A percentile compares a stretch with the other conserved stretches of the same genome.
These are phyloP conservation scores for Trypanosoma caninum DNA, from an alignment of 208 protist species.

Conservation along the genomic window DNA sequence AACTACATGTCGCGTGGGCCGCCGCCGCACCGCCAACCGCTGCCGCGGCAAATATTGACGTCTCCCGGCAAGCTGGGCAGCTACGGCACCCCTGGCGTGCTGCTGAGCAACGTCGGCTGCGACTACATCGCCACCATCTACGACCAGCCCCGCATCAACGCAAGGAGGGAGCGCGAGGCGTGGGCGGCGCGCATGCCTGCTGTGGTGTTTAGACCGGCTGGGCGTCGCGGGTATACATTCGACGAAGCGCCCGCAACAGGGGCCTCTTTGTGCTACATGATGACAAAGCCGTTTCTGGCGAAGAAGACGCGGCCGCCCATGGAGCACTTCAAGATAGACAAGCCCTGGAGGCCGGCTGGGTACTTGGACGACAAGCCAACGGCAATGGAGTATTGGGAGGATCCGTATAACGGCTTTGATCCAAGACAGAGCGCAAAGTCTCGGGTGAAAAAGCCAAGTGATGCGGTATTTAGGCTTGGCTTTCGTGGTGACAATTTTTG, in stretches of 20 bases:
- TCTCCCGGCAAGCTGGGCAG: conserved; percentile 66
- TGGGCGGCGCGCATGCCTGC: conserved; percentile 64
- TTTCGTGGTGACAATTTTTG: conserved; percentile 68
- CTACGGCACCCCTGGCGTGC: conserved; percentile 57
- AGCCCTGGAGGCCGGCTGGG: conserved; percentile 71
- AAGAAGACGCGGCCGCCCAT: conserved; percentile 39
- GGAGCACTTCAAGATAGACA: conserved; percentile 54
- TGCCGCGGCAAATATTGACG: conserved; percentile 75
- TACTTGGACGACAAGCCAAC: conserved; percentile 70
- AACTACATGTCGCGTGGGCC: conserved; percentile 37
- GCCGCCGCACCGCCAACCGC: conserved; percentile 26
- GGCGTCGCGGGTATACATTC: conserved; percentile 79
- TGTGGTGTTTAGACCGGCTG: conserved; percentile 57
- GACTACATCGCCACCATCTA: conserved; percentile 87
- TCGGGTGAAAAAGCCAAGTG: conserved; percentile 59
- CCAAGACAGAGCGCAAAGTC: conserved; percentile 73
- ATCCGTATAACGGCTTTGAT: conserved; percentile 82
- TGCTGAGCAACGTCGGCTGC: conserved; percentile 49
- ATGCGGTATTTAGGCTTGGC: conserved; percentile 61
- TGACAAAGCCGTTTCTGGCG: conserved; percentile 67
- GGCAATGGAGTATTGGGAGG: conserved; percentile 84
- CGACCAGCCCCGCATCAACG: conserved; percentile 67
- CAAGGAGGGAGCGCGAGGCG: conserved; percentile 37
- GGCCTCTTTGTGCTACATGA: conserved; percentile 71
- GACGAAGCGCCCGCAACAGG: conserved; percentile 73